Base-by-base conservation (phyloP, 768 basidiomycete genomes). In the Psilocybe cubensis region DNA sequence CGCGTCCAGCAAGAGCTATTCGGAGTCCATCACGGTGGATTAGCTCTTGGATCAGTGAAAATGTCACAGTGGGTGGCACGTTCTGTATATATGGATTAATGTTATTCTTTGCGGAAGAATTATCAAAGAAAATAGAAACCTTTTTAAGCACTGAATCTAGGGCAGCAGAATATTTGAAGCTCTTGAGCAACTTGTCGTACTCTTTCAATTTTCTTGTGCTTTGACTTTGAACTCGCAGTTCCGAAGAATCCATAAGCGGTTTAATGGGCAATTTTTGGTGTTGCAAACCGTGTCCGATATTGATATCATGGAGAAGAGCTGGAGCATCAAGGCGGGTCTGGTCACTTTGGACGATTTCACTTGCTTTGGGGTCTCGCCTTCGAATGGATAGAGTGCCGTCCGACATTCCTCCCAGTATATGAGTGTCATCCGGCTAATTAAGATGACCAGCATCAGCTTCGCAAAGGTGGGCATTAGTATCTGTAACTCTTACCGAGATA, bases 321-420 rank as follows among this genome's bases (percentile, higher is more conserved):
- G 61, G 56, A 3, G 57, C 46, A 48, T 59, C 52, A 5, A 52
- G 20, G 42, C 41, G 49, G 27, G 9, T 28, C 40, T 61, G 53
- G 12, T 51, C 54, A 27, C 53, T 53, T 44, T 52, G 51, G 25
- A 52, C 41, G 21, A 50, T 17, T 68, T 91, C 86, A n/a, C 83
- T 83, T 0, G 84, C 74, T 71, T 92, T 95, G 17, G 81, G 83
- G 63, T 93, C 90, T 57, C 96, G 84, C 63, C 93, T 83, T 25
- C 97, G 92, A 45, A 99, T 85, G n/a, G 96, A 96, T n/a, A 99
- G 80, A 1, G 96, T 98, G 2, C 96, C 96, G 68, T 98, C 97
- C 14, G 94, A 89, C 89, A 98, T 93, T n/a, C 97, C 97, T 1
- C 92, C 92, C 1, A 93, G 92, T 38, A 99, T 89, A 67, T 98